phyloP scores from a whole-genome alignment of 768 basidiomycete genomes.

The Suillus luteus region DNA sequence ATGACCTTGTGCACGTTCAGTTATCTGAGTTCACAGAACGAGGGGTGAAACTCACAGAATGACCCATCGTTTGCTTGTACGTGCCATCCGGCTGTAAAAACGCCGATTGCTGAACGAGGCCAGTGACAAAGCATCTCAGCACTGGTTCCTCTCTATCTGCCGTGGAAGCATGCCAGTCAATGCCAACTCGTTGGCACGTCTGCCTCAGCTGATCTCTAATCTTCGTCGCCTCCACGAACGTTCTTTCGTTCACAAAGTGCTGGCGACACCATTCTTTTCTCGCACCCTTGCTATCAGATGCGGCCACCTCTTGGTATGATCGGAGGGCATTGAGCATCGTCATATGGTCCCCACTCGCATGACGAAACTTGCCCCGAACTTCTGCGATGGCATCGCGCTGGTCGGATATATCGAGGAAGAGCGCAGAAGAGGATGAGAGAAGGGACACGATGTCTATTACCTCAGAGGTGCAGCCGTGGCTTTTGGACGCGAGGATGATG shows the following conservation, averaged over 20 bases:
- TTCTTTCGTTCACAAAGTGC: slow-evolving; percentile 81
- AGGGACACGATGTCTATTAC: slow-evolving; percentile 85
- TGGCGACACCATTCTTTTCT: slow-evolving; percentile 80
- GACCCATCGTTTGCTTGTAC: slow-evolving; percentile 83
- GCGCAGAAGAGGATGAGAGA: slow-evolving; percentile 75
- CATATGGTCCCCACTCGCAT: slow-evolving; percentile 88
- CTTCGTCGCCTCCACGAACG: slow-evolving; percentile 74
- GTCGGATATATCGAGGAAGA: slow-evolving; percentile 78
- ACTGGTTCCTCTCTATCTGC: slow-evolving; percentile 70
- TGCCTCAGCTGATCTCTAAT: slow-evolving; percentile 78
- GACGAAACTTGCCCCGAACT: slow-evolving; percentile 76
- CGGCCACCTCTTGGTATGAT: slow-evolving; percentile 73
- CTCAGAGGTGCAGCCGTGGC: slow-evolving; percentile 72
- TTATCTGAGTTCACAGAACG: slow-evolving; percentile 1
- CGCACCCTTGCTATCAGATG: slow-evolving; percentile 45
- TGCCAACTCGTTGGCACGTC: slow-evolving; percentile 58
- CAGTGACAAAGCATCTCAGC: slow-evolving; percentile 70
- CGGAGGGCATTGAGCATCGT: slow-evolving; percentile 85
- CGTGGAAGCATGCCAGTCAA: slow-evolving; percentile 61
- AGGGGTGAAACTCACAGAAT: slow-evolving; percentile 46
- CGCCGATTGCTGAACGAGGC: slow-evolving; percentile 83
- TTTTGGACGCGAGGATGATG: slow-evolving; percentile 75
- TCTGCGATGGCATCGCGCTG: slow-evolving; percentile 72
- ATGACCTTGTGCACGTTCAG: slow-evolving; percentile 47
- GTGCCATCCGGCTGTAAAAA: slow-evolving; percentile 81